Percentiles rank a stretch among this genome's conserved stretches.
These are phyloP conservation scores for Xylaria sp. DNA, from an alignment of 2,329 filamentous ascomycete species.

Conservation along the genomic window DNA sequence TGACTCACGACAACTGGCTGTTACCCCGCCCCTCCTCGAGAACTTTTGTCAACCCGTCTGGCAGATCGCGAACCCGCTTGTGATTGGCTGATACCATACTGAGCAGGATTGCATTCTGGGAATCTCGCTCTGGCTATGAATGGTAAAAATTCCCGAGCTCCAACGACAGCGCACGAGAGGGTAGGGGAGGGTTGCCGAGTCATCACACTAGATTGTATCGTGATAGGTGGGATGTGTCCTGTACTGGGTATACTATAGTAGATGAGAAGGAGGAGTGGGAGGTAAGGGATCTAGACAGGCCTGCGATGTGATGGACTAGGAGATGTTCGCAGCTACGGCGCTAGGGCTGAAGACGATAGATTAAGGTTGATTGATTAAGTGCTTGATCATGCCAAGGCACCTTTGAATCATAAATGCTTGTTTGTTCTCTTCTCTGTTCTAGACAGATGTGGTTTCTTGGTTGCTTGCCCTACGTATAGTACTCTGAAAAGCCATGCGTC, in stretches of 20 bases:
- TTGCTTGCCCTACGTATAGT: not conserved
- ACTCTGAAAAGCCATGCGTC: not conserved
- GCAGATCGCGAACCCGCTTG: not conserved
- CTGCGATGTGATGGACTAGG: not conserved
- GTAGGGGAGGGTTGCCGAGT: not conserved
- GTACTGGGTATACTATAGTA: not conserved
- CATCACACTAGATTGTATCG: not conserved
- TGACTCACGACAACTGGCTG: not conserved
- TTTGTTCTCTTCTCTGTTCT: not conserved
- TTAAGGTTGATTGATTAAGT: not conserved
- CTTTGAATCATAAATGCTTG: not conserved
- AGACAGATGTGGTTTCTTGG: not conserved
- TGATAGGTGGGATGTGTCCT: not conserved
- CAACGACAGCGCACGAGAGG: not conserved
- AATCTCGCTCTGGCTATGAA: not conserved
- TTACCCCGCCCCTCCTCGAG: not conserved
- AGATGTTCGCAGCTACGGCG: not conserved
- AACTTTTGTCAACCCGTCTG: not conserved
- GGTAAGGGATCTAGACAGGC: not conserved
- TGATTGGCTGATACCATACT: slow-evolving; percentile 3
- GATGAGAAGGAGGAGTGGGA: not conserved
- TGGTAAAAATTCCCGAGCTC: not conserved
- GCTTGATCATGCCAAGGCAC: not conserved
- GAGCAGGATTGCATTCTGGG: not conserved
- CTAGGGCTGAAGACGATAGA: not conserved